Percentiles rank a stretch among this genome's conserved stretches.
Conservation (phyloP, 495 filamentous ascomycete genomes). For the Tuber aestivum region DNA sequence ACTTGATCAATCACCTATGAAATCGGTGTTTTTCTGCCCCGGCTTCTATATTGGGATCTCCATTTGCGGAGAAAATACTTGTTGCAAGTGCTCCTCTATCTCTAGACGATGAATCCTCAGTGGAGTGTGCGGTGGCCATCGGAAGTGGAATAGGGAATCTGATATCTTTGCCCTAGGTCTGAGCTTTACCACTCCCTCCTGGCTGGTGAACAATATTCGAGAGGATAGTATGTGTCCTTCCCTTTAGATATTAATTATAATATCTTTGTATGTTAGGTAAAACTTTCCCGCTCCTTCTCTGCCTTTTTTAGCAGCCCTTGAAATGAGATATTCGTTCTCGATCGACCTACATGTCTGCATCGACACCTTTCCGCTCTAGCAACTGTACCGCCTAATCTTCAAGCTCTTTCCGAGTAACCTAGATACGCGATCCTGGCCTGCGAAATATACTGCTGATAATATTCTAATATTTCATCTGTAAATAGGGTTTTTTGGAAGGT, state of each 20-base stretch:
- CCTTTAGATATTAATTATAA: not conserved
- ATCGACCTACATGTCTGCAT: not conserved
- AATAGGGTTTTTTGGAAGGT: not conserved
- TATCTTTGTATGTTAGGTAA: not conserved
- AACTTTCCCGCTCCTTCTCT: not conserved
- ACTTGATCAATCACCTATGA: not conserved
- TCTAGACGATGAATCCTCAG: too few relatives aligned
- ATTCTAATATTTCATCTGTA: not conserved
- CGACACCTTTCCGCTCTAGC: not conserved
- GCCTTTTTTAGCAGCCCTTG: too few relatives aligned
- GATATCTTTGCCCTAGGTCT: not conserved
- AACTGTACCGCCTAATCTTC: not conserved
- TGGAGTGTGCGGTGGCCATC: not conserved
- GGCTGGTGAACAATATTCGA: not conserved
- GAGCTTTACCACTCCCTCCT: not conserved
- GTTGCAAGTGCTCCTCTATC: too few relatives aligned
- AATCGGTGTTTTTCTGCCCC: not conserved
- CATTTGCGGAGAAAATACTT: not conserved
- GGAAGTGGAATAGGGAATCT: not conserved
- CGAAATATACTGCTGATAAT: not conserved
- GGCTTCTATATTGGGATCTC: not conserved
- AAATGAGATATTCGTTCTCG: not conserved
- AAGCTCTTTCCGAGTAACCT: not conserved
- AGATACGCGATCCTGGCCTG: not conserved
- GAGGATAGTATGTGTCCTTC: not conserved